phyloP scores from a whole-genome alignment of 345 rosid species.

The Lumnitzera littorea region DNA sequence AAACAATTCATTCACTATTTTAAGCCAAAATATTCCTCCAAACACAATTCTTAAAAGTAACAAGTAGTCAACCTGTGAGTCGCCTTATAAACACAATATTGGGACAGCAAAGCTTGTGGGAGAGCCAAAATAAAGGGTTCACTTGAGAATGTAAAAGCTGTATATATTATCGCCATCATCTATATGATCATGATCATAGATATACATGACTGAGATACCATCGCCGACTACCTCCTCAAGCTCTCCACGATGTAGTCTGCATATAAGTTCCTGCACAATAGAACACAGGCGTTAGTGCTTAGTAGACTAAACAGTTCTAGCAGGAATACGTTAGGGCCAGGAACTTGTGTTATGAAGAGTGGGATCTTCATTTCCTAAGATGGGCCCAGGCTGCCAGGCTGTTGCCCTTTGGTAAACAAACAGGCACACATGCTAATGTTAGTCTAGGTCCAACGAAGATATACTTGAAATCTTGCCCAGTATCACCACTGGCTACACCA shows the following conservation, averaged over 20 bases:
- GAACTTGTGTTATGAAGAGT: too few relatives aligned
- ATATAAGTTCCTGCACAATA: constrained; percentile 70
- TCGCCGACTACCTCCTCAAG: constrained; percentile 48
- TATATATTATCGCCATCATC: constrained; percentile 5
- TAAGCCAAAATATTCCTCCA: neutral
- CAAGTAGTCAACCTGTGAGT: neutral
- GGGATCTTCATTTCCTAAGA: too few relatives aligned
- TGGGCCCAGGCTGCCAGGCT: too few relatives aligned
- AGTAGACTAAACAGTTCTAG: neutral
- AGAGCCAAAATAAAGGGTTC: neutral
- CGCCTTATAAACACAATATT: neutral
- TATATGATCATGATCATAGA: neutral
- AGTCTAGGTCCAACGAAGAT: too few relatives aligned
- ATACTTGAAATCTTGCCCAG: too few relatives aligned
- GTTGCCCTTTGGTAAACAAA: too few relatives aligned
- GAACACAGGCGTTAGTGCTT: neutral
- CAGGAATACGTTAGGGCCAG: neutral
- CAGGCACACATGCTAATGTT: too few relatives aligned
- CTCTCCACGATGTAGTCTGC: constrained; percentile 75
- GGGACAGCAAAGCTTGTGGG: neutral
- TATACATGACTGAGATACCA: constrained; percentile 11
- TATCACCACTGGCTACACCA: too few relatives aligned
- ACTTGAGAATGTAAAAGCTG: constrained; percentile 1
- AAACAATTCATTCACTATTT: too few relatives aligned
- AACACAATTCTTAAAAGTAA: too few relatives aligned